Percentiles rank a stretch among this genome's conserved stretches.
These are phyloP conservation scores for Arthrocladium fulminans DNA, from an alignment of 2,329 filamentous ascomycete species.

Conservation along the genomic window DNA sequence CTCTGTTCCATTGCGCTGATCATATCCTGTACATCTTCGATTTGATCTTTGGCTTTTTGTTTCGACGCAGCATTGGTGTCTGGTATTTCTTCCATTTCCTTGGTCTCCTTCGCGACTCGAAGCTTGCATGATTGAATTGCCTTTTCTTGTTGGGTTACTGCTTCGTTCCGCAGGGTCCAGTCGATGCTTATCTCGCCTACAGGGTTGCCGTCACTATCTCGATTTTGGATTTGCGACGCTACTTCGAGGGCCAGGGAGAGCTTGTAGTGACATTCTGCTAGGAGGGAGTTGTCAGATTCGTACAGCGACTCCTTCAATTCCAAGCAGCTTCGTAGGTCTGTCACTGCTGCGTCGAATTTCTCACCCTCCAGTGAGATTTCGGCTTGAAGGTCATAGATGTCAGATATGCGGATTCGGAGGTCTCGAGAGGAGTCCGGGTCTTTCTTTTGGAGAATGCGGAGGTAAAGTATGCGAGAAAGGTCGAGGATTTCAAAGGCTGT, in stretches of 20 bases:
- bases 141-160: conserved; percentile 50
- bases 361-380: conserved; percentile 98
- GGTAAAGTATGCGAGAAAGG: conserved; percentile 50
- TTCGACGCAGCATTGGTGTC: conserved; percentile 28
- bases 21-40: conserved; percentile 54
- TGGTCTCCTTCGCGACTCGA: conserved; percentile 47
- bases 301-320: conserved; percentile 71
- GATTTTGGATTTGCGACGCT: conserved; percentile 58
- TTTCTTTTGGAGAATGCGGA: conserved; percentile 47
- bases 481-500: conserved; percentile 58
- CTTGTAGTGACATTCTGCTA: conserved; percentile 95
- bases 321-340: conserved; percentile 69
- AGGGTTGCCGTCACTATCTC: conserved; percentile 33
- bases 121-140: conserved; percentile 51
- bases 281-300: conserved; percentile 68
- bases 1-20: conserved; percentile 52
- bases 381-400: conserved; percentile 86
- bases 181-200: conserved; percentile 40
- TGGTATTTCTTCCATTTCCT: conserved; percentile 32
- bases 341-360: conserved; percentile 78
- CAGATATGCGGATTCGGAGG: conserved; percentile 76
- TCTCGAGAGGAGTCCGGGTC: conserved; percentile 38
- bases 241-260: conserved; percentile 92
- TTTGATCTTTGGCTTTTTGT: conserved; percentile 37
- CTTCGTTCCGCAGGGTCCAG: conserved; percentile 48